A percentile compares a stretch with the other conserved stretches of the same genome.
phyloP scores from a whole-genome alignment of 345 rosid genomes.

The Geranium rotundifolium region DNA sequence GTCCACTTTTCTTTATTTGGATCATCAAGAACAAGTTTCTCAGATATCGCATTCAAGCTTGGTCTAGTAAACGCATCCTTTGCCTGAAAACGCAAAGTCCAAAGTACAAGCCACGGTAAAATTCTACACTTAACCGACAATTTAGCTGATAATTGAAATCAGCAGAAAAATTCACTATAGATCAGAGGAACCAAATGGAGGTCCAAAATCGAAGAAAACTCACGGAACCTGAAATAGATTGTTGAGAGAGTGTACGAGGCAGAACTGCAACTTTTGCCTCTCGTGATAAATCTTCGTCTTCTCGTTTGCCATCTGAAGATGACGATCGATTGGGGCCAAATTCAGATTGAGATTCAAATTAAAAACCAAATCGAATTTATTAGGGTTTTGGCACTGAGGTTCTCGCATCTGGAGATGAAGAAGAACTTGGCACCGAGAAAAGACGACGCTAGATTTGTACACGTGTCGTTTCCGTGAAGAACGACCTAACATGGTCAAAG shows the following conservation, averaged over 20 bases:
- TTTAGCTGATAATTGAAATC: no score
- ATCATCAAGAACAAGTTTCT: slow-evolving; percentile 45
- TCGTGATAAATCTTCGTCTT: slow-evolving; percentile 58
- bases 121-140: no score
- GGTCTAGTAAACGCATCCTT: slow-evolving; percentile 54
- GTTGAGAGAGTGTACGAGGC: slow-evolving; percentile 82
- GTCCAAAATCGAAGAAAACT: neutral
- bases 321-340: no score
- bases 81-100: slow-evolving; percentile 28
- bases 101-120: neutral
- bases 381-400: neutral
- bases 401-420: no score
- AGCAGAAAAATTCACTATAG: no score
- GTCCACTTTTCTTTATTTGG: slow-evolving; percentile 53
- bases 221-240: slow-evolving; percentile 75
- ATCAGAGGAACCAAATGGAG: no score
- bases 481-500: no score
- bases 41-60: slow-evolving; percentile 49
- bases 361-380: no score
- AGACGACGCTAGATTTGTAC: no score
- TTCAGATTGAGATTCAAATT: slow-evolving; percentile 7
- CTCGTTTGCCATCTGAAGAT: slow-evolving; percentile 22
- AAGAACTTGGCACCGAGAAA: no score
- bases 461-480: no score
- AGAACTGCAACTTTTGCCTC: slow-evolving; percentile 67